Percentiles rank a stretch among this genome's conserved stretches.
phyloP scores from a whole-genome alignment of 371 early-diverging fungal species.

The Syncephalastrum contaminatum region DNA sequence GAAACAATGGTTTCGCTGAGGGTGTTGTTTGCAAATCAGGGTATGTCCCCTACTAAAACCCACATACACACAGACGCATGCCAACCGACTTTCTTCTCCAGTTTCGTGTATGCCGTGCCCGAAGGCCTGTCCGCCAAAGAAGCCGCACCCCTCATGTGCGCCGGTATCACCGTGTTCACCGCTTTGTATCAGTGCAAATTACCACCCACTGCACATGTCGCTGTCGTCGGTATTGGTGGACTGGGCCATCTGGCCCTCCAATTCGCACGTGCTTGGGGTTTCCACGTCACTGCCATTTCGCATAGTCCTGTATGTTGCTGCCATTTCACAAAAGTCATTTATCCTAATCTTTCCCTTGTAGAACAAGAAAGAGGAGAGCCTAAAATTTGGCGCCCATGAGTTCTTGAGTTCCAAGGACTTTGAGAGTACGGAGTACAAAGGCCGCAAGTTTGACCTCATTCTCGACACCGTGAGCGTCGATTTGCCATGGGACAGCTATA shows the following conservation, averaged over 20 bases:
- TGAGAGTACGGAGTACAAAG: conserved; percentile 18
- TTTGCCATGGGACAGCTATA: conserved; percentile 46
- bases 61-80: not conserved
- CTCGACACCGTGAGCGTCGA: conserved; percentile 47
- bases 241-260: conserved; percentile 68
- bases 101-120: conserved; percentile 55
- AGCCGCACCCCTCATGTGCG: conserved; percentile 66
- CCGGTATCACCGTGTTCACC: conserved; percentile 63
- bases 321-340: not conserved
- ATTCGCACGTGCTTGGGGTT: conserved; percentile 62
- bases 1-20: conserved; percentile 47
- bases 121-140: conserved; percentile 39
- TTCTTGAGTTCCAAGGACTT: conserved; percentile 49
- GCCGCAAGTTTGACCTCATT: conserved; percentile 47
- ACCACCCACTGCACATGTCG: conserved; percentile 54
- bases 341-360: conserved; percentile 12
- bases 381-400: conserved; percentile 66
- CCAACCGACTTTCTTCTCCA: conserved; percentile 2
- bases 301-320: conserved; percentile 17
- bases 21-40: conserved; percentile 45
- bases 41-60: conserved; percentile 6
- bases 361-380: conserved; percentile 64
- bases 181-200: conserved; percentile 48
- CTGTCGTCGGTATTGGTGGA: conserved; percentile 73
- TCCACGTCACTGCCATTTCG: conserved; percentile 47